Evolutionary conservation across 371 early-diverging fungal genomes (phyloP), one percentile per base, ranked within the genome.

Genomic region (Rhizopus stolonifer): DNA sequence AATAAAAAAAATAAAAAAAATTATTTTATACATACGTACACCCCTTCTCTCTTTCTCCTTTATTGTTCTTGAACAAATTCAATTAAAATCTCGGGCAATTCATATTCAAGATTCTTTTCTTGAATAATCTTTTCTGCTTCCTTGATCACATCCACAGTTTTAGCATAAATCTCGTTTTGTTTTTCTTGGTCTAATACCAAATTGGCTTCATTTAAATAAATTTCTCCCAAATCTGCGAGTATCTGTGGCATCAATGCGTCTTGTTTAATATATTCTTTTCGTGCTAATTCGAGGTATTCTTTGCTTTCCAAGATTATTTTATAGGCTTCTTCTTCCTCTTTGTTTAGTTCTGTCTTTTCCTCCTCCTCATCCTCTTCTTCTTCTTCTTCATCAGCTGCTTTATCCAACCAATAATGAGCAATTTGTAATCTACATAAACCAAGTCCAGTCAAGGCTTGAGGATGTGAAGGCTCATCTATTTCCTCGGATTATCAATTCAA

Each of bases 41-140:
- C 21, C 42, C 29, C 45, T 18, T 6, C 15, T 10, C 7, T 7
- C 7, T 6, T 11, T 10, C 7, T 7, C 7, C 31, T 29, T 36
- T 25, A 34, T 44, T 61, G 29, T 33, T 60, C 43, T 9, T 56
- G 50, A 29, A 67, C 59, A 58, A 60, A 72, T 47, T 78, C 75
- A 14, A 68, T 69, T 49, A 74, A 61, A 44, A 74, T 74, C 39
- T 74, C 79, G 1, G 79, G 79, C 21, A 78, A 52, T 11, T 42
- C 58, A 33, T 65, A 71, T 9, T 69, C 63, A 22, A 61, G 40
- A 9, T 61, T 42, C 32, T 60, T 60, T 19, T 63, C 58, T 10
- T 56, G 57, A 34, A 64, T 68, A 5, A 68, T 25, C 2, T 39
- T 19, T 19, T 72, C 49, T 3, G 73, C 70, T 39, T 69, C 61